phyloP scores from a whole-genome alignment of 2,329 filamentous ascomycete genomes.

The Aureobasidium uvarum region DNA sequence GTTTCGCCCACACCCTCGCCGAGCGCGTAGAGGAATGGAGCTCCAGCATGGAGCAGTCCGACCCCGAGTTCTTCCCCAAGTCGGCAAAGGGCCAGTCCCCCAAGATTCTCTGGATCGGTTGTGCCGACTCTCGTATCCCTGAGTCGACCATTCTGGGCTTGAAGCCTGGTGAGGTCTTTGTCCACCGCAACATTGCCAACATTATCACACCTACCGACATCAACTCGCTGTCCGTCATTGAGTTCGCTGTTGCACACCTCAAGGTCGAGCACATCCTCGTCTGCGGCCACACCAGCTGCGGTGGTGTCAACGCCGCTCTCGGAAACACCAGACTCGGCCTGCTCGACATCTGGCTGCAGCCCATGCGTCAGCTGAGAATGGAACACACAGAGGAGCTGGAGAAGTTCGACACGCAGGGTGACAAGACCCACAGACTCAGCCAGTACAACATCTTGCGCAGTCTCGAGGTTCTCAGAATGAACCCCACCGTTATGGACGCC shows the following conservation, averaged over 20 bases:
- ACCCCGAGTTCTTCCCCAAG: constrained; percentile 69
- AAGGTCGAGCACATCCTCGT: constrained; percentile 64
- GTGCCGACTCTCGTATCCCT: constrained; percentile 79
- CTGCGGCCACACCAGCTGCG: constrained; percentile 61
- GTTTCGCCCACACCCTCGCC: constrained; percentile 62
- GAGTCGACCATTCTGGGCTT: constrained; percentile 78
- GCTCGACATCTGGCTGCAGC: constrained; percentile 61
- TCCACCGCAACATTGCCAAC: constrained; percentile 90
- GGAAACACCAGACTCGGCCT: constrained; percentile 58
- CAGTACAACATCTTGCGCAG: constrained; percentile 74
- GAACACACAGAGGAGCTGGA: constrained; percentile 54
- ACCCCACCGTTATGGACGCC: constrained; percentile 67
- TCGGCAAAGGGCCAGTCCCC: constrained; percentile 66
- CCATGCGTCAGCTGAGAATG: constrained; percentile 55
- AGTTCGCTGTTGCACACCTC: constrained; percentile 72
- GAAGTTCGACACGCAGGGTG: constrained; percentile 45
- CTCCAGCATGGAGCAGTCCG: constrained; percentile 60
- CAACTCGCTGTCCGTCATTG: constrained; percentile 70
- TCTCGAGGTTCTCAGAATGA: constrained; percentile 65
- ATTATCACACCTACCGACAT: constrained; percentile 73
- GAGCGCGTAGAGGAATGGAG: constrained; percentile 68
- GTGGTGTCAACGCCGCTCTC: constrained; percentile 57
- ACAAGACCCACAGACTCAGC: constrained; percentile 61
- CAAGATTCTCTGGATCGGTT: constrained; percentile 76
- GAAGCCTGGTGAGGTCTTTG: constrained; percentile 80